Base-by-base conservation (phyloP, 352 stramenopile species). In the Pythium monospermum region DNA sequence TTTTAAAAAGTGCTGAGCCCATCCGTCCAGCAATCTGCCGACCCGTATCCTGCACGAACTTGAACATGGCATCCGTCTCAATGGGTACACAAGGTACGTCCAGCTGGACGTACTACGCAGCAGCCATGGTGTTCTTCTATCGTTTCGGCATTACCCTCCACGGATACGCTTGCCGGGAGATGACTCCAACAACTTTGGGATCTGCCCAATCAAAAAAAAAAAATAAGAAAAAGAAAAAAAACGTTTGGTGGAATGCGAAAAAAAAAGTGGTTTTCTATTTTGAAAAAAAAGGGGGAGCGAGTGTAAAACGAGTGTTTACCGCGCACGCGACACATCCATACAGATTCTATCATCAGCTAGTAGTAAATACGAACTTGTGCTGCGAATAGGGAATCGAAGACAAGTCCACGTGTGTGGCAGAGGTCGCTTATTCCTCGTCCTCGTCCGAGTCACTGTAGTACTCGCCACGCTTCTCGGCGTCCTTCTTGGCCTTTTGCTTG, bases 401-500 rank as follows among this genome's bases (percentile, higher is more conserved):
- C 55, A 63, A 63, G 55, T 57, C 48, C 52, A 63, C 55, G 55
- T 63, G 55, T 47, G 49, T 36, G 33, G 8, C 12, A 40, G 46
- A 42, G 19, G 27, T 63, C 71, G 51, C 60, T 62, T 85, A 85
- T 45, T 65, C 57, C 5, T 65, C 57, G 23, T 59, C 75, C 33
- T 85, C 74, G 61, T 87, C 76, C 16, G 66, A 82, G 76, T 94
- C 83, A 53, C 72, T 87, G 57, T 61, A 94, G 72, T 86, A 91
- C 54, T 94, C 83, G 50, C 83, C 83, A 33, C 73, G 73, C 43
- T 80, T 81, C 58, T 94, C 83, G 23, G 83, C 83, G 39, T 94
- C 83, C 75, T 94, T 94, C 63, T 83, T 81, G 48, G 82, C 80
- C 80, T 94, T 94, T 15, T 64, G 61, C 68, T 94, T 94, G 19